phyloP scores from a whole-genome alignment of 345 rosid genomes.

The Euphorbia pulcherrima region DNA sequence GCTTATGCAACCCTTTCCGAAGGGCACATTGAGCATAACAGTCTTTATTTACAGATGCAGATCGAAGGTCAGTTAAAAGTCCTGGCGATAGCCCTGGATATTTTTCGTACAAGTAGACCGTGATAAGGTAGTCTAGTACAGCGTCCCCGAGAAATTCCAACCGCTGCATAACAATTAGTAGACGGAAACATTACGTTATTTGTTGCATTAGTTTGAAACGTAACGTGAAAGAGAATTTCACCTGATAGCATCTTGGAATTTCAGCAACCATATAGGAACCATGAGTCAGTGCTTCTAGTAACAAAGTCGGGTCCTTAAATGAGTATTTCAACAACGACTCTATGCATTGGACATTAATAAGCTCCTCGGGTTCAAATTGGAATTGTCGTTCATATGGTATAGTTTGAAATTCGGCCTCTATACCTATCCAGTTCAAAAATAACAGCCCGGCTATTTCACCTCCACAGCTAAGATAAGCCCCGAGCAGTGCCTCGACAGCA shows the following conservation, averaged over 20 bases:
- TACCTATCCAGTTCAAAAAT: slow-evolving; percentile 71
- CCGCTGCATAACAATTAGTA: slow-evolving; percentile 44
- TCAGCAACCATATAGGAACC: slow-evolving; percentile 92
- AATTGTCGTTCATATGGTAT: slow-evolving; percentile 32
- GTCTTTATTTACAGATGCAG: slow-evolving; percentile 91
- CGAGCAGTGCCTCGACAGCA: slow-evolving; percentile 80
- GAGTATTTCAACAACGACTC: slow-evolving; percentile 56
- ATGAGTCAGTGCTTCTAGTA: slow-evolving; percentile 90
- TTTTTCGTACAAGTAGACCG: slow-evolving; percentile 44
- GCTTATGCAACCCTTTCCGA: slow-evolving; percentile 56
- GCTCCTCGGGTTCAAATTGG: slow-evolving; percentile 32
- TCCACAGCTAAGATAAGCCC: slow-evolving; percentile 68
- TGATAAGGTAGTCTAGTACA: slow-evolving; percentile 73
- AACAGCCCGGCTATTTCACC: slow-evolving; percentile 61
- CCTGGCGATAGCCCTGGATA: slow-evolving; percentile 78
- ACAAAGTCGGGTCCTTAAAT: slow-evolving; percentile 55
- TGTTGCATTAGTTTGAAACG: not conserved
- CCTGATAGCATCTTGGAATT: slow-evolving; percentile 90
- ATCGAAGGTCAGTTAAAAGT: slow-evolving; percentile 76
- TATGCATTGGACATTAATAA: slow-evolving; percentile 40
- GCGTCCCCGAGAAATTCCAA: slow-evolving; percentile 94
- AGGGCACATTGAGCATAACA: slow-evolving; percentile 63
- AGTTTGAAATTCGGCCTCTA: slow-evolving; percentile 44
- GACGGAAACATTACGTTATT: not conserved
- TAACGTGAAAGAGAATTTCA: slow-evolving; percentile 7